These are phyloP conservation scores for Colletotrichum filicis DNA, from an alignment of 2,329 filamentous ascomycete genomes.

Conservation along the genomic window DNA sequence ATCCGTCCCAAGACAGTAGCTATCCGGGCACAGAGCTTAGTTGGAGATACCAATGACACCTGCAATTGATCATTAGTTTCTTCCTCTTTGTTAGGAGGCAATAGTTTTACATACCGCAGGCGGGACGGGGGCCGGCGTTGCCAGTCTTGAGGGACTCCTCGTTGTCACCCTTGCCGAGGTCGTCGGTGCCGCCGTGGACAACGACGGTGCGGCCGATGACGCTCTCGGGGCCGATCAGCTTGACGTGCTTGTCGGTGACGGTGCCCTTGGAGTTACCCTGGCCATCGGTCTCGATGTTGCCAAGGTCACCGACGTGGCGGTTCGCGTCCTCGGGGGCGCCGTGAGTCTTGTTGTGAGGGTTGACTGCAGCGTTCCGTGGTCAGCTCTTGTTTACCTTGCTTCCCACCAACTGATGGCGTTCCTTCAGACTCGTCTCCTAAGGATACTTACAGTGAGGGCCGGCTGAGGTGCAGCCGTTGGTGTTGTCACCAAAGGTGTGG, in stretches of 20 bases:
- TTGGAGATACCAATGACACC: conserved; percentile 90
- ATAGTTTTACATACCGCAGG: conserved; percentile 77
- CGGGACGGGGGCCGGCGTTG: conserved; percentile 92
- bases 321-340: conserved; percentile 84
- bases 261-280: conserved; percentile 91
- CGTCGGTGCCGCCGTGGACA: conserved; percentile 93
- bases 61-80: conserved; percentile 42
- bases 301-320: conserved; percentile 96
- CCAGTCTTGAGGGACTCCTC: conserved; percentile 99
- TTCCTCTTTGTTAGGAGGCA: neutral
- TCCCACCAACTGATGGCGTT: neutral
- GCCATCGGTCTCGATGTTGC: conserved; percentile 95
- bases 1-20: neutral
- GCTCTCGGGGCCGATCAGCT: conserved; percentile 96
- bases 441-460: conserved; percentile 89
- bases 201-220: conserved; percentile 96
- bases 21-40: conserved; percentile 55
- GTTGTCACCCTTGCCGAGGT: conserved; percentile 91
- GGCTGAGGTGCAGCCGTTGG: conserved; percentile 98
- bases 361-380: conserved; percentile 71
- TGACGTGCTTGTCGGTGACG: conserved; percentile 83
- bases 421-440: neutral
- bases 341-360: conserved; percentile 93
- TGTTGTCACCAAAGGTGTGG: conserved; percentile 99
- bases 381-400: neutral